Base-by-base conservation (phyloP, 2,329 filamentous ascomycete species). In the Stagonosporopsis rhizophila region DNA sequence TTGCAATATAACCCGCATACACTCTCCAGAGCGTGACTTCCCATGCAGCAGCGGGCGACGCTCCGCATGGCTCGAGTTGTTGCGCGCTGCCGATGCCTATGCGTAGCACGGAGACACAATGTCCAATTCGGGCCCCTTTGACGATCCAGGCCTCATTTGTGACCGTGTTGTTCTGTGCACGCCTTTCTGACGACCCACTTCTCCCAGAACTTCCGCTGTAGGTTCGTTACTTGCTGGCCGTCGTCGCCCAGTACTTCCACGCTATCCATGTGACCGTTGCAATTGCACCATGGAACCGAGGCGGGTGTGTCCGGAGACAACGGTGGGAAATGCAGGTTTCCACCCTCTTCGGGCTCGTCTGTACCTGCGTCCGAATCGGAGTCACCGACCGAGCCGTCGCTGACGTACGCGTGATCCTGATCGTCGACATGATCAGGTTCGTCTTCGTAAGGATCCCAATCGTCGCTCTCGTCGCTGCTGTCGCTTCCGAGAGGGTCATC, bases 181-280 rank as follows among this genome's bases (percentile, higher is more conserved):
- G 56, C 54, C 58, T 78, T 71, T 42, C 80, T 72, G 12, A 83
- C 66, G 12, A 82, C 80, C 83, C 83, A 85, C 61, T 79, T 79
- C 68, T 85, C 82, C 83, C 82, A 85, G 49, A 79, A 74, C 62
- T 83, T 84, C 47, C 83, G 77, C 62, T 84, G 81, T 32, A 70
- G 64, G 58, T 79, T 78, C n/a, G 74, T 77, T 4, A 84, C 81
- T 35, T 68, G 69, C 3, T 73, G 56, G 1, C 82, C 82, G 60
- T 84, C 77, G 61, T 85, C 83, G 15, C 74, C 77, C 6, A 84
- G 68, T 20, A 78, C 75, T 23, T 82, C 80, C 7, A 76, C 72
- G 49, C 71, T 76, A 41, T 78, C 75, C 48, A 76, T 66, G 68
- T 74, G 75, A 28, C 70, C 73, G 54, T 73, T 74, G 68, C 79